These are phyloP conservation scores for Beauveria scarabaeidicola DNA, from an alignment of 2,329 filamentous ascomycete species.

Conservation along the genomic window DNA sequence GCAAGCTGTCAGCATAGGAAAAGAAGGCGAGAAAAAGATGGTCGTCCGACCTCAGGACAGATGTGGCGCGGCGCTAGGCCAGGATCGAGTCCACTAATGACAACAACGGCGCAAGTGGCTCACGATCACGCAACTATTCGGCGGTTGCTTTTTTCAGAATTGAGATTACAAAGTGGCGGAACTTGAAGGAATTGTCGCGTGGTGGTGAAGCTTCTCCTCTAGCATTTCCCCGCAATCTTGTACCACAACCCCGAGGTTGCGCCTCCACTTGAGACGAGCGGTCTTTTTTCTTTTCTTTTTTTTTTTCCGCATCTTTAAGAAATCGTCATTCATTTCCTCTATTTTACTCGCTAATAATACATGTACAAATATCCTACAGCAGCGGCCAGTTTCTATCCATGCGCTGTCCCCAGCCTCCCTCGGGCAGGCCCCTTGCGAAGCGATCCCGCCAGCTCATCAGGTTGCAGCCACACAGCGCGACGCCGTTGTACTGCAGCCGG, in stretches of 20 bases:
- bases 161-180: too few species aligned
- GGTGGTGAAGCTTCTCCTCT: too few species aligned
- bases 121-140: background rate
- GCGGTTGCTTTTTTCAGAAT: background rate
- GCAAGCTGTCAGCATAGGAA: background rate
- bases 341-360: background rate
- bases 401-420: constrained; percentile 1
- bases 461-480: constrained; percentile 7
- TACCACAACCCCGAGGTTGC: too few species aligned
- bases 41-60: too few species aligned
- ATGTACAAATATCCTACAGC: background rate
- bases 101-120: background rate
- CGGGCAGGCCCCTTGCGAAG: background rate
- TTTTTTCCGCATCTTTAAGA: fast-evolving
- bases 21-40: background rate
- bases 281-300: too few species aligned
- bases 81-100: background rate
- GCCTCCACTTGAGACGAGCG: too few species aligned
- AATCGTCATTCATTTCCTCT: background rate
- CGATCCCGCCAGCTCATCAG: constrained; percentile 1
- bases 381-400: constrained; percentile 8
- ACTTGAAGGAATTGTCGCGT: too few species aligned
- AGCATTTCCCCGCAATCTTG: too few species aligned
- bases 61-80: background rate
- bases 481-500: constrained; percentile 2